Conservation (phyloP, 1,139 yeast species). For the Saccharomyces pastorianus region DNA sequence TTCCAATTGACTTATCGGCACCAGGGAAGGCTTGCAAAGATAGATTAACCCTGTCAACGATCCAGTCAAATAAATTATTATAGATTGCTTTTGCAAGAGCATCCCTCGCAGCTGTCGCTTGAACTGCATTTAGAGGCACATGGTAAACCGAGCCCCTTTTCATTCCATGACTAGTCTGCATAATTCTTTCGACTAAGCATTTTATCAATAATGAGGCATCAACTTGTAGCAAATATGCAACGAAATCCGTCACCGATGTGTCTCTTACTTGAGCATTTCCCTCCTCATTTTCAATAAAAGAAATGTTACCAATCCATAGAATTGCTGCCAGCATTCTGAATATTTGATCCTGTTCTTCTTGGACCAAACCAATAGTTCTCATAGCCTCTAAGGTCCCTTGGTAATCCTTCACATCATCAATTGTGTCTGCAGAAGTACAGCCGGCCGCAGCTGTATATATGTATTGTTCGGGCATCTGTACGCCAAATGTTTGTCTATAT, state of each 20-base stretch:
- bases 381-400: constrained; percentile 77
- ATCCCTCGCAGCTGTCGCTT: constrained; percentile 90
- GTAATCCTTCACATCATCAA: constrained; percentile 76
- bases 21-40: constrained; percentile 49
- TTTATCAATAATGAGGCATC: constrained; percentile 58
- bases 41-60: constrained; percentile 80
- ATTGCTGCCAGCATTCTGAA: constrained; percentile 79
- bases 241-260: constrained; percentile 82
- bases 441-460: constrained; percentile 80
- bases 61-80: constrained; percentile 92
- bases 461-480: constrained; percentile 90
- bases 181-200: constrained; percentile 68
- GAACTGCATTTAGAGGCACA: constrained; percentile 84
- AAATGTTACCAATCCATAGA: constrained; percentile 89
- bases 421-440: constrained; percentile 78
- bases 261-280: constrained; percentile 82
- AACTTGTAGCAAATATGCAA: constrained; percentile 83
- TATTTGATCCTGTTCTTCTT: constrained; percentile 81
- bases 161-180: constrained; percentile 86
- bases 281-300: constrained; percentile 76
- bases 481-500: constrained; percentile 77
- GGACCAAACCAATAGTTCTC: constrained; percentile 75
- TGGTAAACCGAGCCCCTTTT: constrained; percentile 90
- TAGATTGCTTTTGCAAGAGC: constrained; percentile 93
- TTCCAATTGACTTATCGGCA: constrained; percentile 74